Base-by-base conservation (phyloP, 768 basidiomycete species). In the Leccinum olivaceopallidum region DNA sequence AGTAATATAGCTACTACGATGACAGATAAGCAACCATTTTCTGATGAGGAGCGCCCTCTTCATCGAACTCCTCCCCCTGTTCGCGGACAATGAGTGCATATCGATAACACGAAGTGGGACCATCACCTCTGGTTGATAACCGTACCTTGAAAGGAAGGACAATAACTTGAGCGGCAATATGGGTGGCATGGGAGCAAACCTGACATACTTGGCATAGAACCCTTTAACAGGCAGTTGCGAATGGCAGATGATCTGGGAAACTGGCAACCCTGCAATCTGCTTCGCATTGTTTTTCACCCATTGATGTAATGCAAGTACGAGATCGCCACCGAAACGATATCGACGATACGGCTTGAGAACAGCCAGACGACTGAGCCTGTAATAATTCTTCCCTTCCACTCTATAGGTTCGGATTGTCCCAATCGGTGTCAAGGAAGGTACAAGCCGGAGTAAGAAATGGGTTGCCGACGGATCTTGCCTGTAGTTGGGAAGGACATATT, bases 31-130 rank as follows among this genome's bases (percentile, higher is more conserved):
- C 75, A 61, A 87, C 80, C 91, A 94, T 91, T 75, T 85, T 87
- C 72, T 93, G 91, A 81, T 94, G 92, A 60, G 89, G 91, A 69
- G 84, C 91, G 34, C 91, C 92, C 59, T 89, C 92, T 76, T 87
- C 90, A 74, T 89, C 88, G 76, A 90, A 92, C 72, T 85, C 82
- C 26, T 81, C 80, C 63, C 87, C 88, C 87, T 92, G 73, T 50
- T 63, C 53, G 60, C 56, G 63, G 61, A 66, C 53, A 63, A 57
- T 71, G 70, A 68, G 63, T 55, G 58, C 60, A 59, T 37, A 69
- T 69, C 59, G 64, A 70, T 68, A 60, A 61, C 62, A 58, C 12
- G 62, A 57, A 59, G 53, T 53, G 52, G 47, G 47, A 53, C 57
- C 68, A 81, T 73, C 73, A 89, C 90, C 82, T 89, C 82, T 48